Conservation (phyloP, 768 basidiomycete genomes). For the Cystofilobasidium bisporidii region DNA sequence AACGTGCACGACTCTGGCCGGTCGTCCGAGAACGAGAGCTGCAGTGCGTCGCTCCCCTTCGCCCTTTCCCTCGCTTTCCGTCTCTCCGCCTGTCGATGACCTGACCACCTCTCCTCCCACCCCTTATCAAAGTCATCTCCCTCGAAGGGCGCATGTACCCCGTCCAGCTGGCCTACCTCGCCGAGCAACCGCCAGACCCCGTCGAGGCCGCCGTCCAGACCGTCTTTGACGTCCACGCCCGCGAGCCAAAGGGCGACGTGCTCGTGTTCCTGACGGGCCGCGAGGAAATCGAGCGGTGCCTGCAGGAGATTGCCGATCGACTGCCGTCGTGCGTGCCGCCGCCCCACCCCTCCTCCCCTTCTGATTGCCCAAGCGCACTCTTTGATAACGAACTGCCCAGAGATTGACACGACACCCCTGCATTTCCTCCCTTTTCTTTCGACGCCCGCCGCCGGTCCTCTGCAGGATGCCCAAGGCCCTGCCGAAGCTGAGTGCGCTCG, state of each 20-base stretch:
- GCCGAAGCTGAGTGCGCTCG: slow-evolving; percentile 54
- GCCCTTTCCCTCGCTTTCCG: no score
- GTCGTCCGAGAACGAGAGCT: slow-evolving; percentile 9
- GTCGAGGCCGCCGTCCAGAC: slow-evolving; percentile 27
- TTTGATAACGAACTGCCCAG: no score
- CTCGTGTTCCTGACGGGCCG: slow-evolving; percentile 89
- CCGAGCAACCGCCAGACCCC: slow-evolving; percentile 18
- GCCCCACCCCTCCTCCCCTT: background rate
- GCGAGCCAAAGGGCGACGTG: slow-evolving; percentile 75
- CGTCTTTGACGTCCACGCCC: slow-evolving; percentile 22
- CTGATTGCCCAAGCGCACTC: no score
- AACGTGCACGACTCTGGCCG: slow-evolving; percentile 21
- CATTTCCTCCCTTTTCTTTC: background rate
- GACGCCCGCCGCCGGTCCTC: no score
- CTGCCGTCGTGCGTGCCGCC: slow-evolving; percentile 53
- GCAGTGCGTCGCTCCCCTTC: slow-evolving; percentile 12
- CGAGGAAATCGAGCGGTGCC: slow-evolving; percentile 86
- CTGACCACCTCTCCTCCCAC: no score
- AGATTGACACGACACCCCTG: no score
- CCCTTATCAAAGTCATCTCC: slow-evolving; percentile 58
- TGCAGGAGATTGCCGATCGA: slow-evolving; percentile 70
- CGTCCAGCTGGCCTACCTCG: slow-evolving; percentile 50
- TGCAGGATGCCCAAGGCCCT: slow-evolving; percentile 47
- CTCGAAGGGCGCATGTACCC: slow-evolving; percentile 92
- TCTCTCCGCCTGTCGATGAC: no score